A percentile compares a stretch with the other conserved stretches of the same genome.
Evolutionary conservation across 768 basidiomycete species (phyloP).

Genomic region (Cystofilobasidium macerans): DNA sequence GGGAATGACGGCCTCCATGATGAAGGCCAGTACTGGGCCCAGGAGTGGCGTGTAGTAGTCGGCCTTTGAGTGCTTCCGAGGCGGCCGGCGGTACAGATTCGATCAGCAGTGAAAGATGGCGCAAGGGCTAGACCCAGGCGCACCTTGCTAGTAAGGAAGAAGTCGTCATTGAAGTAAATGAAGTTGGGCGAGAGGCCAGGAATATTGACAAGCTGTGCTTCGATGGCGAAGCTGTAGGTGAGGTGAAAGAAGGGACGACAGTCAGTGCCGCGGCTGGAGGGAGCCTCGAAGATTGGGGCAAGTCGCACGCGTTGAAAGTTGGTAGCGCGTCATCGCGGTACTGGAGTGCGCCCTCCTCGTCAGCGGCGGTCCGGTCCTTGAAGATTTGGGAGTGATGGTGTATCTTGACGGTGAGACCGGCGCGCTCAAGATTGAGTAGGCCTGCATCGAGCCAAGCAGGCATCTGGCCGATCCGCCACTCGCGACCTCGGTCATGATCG

Average conservation of each 20-base stretch:
- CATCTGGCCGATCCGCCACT: constrained; percentile 22
- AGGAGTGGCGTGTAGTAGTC: constrained; percentile 19
- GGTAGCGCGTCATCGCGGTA: constrained; percentile 15
- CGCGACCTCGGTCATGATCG: neutral
- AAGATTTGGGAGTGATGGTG: constrained; percentile 25
- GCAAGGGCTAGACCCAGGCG: too few species aligned
- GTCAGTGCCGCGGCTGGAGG: too few species aligned
- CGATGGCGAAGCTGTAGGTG: constrained; percentile 26
- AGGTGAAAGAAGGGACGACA: too few species aligned
- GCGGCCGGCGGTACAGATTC: too few species aligned
- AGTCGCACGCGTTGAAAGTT: constrained; percentile 23
- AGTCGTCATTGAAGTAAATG: constrained; percentile 23
- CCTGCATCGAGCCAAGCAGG: constrained; percentile 6
- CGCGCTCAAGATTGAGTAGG: neutral
- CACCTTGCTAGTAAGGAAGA: constrained; percentile 18
- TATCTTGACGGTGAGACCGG: constrained; percentile 13
- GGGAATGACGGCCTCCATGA: neutral
- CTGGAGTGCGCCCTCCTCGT: constrained; percentile 5
- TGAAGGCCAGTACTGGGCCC: constrained; percentile 16
- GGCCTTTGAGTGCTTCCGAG: constrained; percentile 2
- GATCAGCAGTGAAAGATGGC: too few species aligned
- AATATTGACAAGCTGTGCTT: constrained; percentile 23
- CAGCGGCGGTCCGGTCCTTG: constrained; percentile 3
- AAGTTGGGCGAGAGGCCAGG: constrained; percentile 14
- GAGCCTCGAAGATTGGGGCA: too few species aligned